A percentile compares a stretch with the other conserved stretches of the same genome.
Evolutionary conservation across 352 stramenopile species (phyloP).

Genomic region (Phytophthora hybrid): DNA sequence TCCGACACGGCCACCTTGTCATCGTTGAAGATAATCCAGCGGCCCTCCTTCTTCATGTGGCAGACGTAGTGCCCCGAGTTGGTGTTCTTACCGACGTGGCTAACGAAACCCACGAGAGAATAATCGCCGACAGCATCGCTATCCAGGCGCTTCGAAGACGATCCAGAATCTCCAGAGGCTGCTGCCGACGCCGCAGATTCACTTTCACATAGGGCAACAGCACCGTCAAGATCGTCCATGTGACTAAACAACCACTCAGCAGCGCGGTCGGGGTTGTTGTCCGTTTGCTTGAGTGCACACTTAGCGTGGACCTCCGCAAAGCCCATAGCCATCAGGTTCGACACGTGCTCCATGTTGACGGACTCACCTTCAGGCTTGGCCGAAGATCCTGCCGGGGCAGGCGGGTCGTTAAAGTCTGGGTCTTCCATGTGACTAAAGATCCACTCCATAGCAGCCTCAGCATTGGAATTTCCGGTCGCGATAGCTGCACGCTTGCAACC

Average conservation of each 20-base stretch:
- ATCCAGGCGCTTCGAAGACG: constrained; percentile 64
- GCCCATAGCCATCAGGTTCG: constrained; percentile 85
- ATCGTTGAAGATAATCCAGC: constrained; percentile 99
- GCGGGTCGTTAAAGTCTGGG: constrained; percentile 97
- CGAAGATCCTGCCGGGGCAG: constrained; percentile 35
- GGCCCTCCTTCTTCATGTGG: constrained; percentile 97
- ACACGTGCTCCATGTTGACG: constrained; percentile 83
- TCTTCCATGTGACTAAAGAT: constrained; percentile 99
- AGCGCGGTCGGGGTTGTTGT: constrained; percentile 92
- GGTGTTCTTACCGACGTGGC: constrained; percentile 98
- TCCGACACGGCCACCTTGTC: constrained; percentile 97
- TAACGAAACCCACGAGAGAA: constrained; percentile 97
- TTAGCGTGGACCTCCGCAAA: constrained; percentile 92
- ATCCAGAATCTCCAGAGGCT: constrained; percentile 25
- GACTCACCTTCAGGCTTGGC: constrained; percentile 41
- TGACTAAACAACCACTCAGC: constrained; percentile 99
- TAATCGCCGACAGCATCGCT: constrained; percentile 78
- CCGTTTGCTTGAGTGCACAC: constrained; percentile 93
- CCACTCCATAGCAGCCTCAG: constrained; percentile 98
- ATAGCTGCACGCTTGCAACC: constrained; percentile 96
- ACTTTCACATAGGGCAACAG: constrained; percentile 89
- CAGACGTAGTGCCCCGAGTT: constrained; percentile 98
- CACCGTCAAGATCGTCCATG: constrained; percentile 95
- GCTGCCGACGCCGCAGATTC: constrained; percentile 27
- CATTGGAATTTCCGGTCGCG: constrained; percentile 89